Evolutionary conservation across 495 filamentous ascomycete species (phyloP).

Genomic region (Pyrenopolyporus hunteri): DNA sequence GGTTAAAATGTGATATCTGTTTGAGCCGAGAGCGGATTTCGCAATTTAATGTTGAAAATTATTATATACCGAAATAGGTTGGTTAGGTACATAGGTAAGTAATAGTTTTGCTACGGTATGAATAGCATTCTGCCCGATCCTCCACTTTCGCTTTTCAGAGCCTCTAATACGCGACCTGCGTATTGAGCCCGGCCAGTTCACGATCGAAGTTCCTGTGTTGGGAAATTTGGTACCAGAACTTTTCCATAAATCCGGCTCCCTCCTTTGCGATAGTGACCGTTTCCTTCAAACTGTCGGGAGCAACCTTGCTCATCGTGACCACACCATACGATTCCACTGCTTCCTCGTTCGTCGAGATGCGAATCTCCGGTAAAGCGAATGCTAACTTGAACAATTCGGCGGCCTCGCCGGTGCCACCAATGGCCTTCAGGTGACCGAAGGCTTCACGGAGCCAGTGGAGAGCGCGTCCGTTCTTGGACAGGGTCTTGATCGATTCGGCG

Average conservation of each 20-base stretch:
- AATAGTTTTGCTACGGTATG: too few relatives aligned
- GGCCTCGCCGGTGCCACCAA: conserved; percentile 75
- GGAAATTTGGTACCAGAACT: conserved; percentile 68
- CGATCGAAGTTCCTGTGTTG: conserved; percentile 73
- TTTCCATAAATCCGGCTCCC: conserved; percentile 65
- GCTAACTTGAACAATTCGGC: conserved; percentile 67
- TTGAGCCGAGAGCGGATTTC: too few relatives aligned
- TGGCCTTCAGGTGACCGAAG: conserved; percentile 79
- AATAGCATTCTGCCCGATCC: background rate
- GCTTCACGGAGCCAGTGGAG: conserved; percentile 85
- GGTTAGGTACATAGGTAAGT: too few relatives aligned
- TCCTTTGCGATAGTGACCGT: conserved; percentile 64
- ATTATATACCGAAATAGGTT: too few relatives aligned
- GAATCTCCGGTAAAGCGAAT: conserved; percentile 61
- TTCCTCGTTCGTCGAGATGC: conserved; percentile 53
- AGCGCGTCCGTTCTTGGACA: conserved; percentile 76
- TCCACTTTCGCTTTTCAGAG: background rate
- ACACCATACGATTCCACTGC: conserved; percentile 74
- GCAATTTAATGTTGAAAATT: too few relatives aligned
- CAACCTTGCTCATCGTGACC: conserved; percentile 61
- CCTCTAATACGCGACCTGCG: conserved; percentile 38
- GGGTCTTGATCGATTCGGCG: conserved; percentile 59
- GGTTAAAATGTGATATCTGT: too few relatives aligned
- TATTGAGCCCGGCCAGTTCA: conserved; percentile 70
- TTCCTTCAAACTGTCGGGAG: conserved; percentile 61